These are phyloP conservation scores for Wickerhamiella sergipiensis DNA, from an alignment of 805 yeast genomes.

Conservation along the genomic window DNA sequence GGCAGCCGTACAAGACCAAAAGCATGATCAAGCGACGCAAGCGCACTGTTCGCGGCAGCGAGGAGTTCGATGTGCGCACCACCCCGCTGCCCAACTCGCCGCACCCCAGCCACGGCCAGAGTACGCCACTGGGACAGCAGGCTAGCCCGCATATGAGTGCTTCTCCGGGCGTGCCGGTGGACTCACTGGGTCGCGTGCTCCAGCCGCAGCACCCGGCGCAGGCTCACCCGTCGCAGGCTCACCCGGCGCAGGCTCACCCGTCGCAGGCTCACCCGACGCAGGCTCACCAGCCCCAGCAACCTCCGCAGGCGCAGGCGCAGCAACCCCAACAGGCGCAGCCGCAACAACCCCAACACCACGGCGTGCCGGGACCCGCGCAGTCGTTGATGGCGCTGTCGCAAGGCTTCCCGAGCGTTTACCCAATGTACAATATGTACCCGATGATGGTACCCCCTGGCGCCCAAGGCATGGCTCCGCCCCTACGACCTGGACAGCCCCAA, in stretches of 20 bases:
- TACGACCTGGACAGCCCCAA: not conserved
- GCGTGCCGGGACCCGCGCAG: not conserved
- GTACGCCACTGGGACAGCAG: not conserved
- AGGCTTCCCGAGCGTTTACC: not conserved
- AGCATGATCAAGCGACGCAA: constrained; percentile 63
- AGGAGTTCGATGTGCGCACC: not conserved
- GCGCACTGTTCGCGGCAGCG: constrained; percentile 22
- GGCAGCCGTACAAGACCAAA: constrained; percentile 69
- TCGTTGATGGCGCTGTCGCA: not conserved
- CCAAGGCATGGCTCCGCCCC: not conserved
- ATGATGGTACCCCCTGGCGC: not conserved
- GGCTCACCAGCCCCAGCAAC: not conserved
- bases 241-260: no score
- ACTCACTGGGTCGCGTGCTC: not conserved
- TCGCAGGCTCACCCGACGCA: not conserved
- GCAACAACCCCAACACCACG: not conserved
- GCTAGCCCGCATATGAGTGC: not conserved
- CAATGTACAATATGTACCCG: not conserved
- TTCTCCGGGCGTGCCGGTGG: not conserved
- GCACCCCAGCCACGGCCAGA: not conserved
- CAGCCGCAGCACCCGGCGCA: not conserved
- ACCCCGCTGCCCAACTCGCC: not conserved
- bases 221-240: not conserved
- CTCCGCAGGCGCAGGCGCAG: not conserved
- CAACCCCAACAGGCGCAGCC: not conserved